Evolutionary conservation across 441 rosid species (phyloP), one percentile per base, ranked within the genome.

Genomic region (Gossypium schwendimanii): DNA sequence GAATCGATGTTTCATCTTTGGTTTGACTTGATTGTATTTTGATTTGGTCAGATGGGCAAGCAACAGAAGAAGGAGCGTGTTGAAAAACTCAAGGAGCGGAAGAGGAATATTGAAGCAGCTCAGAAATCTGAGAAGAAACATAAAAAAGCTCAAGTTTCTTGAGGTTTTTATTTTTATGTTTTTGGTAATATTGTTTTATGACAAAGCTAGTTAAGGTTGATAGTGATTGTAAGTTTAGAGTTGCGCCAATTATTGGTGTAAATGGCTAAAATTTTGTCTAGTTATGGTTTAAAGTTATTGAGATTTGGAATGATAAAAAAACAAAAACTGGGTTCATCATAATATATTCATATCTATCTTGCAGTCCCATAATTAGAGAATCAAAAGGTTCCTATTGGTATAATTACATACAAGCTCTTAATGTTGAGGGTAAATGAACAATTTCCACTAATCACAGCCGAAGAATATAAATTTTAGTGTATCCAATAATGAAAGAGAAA

Each of bases 81-180:
- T 2, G 77, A 83, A n/a, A 80, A 75, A 64, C 90, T 94, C 72
- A 82, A 87, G 87, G 76, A 85, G 75, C 85, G 97, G 69, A 94
- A 92, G 87, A 86, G 77, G 63, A 84, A 74, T 28, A 73, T 83
- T 60, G 78, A 79, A 45, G 76, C 79, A 54, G 71, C 77, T 67
- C 77, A 79, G 79, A 79, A 73, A 69, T 44, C 82, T 36, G 81
- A 49, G 66, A 70, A 79, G 72, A 66, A 80, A 18, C 70, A 76
- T 78, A 60, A 26, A 62, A 63, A 47, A 18, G n/a, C 65, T 26
- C 26, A 21, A 28, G 24, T 64, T 67, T 67, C n/a, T 53, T 52
- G 65, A 60, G 17, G 14, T 58, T 4, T 63, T 23, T 4, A 24
- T 10, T 12, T 28, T 59, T 49, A 49, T 49, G 44, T 49, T 14